Evolutionary conservation across 2,329 filamentous ascomycete genomes (phyloP).

Genomic region (Tympanopsis confertula): DNA sequence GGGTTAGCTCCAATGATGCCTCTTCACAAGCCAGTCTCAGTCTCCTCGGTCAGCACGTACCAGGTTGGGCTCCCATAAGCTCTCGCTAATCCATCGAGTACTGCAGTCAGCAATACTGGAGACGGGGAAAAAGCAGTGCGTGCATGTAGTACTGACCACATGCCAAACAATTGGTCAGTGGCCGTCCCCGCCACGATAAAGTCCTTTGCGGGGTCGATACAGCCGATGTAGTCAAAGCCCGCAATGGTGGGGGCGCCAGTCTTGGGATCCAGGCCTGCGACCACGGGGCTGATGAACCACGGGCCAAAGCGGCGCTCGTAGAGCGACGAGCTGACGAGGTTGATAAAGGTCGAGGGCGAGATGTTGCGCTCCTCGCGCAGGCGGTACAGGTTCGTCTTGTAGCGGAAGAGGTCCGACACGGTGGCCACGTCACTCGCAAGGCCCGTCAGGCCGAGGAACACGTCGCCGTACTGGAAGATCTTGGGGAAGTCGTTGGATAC

Average conservation of each 20-base stretch:
- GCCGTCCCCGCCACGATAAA: conserved; percentile 97
- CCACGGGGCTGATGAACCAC: conserved; percentile 88
- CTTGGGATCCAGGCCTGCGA: conserved; percentile 90
- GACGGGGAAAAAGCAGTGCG: too few relatives aligned
- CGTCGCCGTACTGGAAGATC: conserved; percentile 93
- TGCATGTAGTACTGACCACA: too few relatives aligned
- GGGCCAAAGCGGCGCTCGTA: conserved; percentile 95
- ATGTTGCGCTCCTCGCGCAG: conserved; percentile 96
- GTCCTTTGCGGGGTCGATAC: conserved; percentile 98
- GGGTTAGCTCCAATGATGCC: background rate
- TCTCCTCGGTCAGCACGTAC: conserved; percentile 36
- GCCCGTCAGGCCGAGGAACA: conserved; percentile 89
- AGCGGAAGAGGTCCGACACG: conserved; percentile 93
- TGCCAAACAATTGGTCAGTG: conserved; percentile 95
- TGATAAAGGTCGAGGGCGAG: conserved; percentile 86
- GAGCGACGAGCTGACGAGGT: conserved; percentile 78
- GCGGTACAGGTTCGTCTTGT: conserved; percentile 99
- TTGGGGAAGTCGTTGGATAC: conserved; percentile 99
- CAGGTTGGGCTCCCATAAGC: conserved; percentile 92
- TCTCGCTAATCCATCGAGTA: too few relatives aligned
- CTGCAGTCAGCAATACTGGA: too few relatives aligned
- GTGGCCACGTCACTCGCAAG: conserved; percentile 92
- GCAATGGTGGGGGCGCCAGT: conserved; percentile 94
- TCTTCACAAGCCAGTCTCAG: conserved; percentile 1
- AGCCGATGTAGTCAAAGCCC: conserved; percentile 98